Evolutionary conservation across 169 alveolate species (phyloP).

Genomic region (Cryptosporidium felis): DNA sequence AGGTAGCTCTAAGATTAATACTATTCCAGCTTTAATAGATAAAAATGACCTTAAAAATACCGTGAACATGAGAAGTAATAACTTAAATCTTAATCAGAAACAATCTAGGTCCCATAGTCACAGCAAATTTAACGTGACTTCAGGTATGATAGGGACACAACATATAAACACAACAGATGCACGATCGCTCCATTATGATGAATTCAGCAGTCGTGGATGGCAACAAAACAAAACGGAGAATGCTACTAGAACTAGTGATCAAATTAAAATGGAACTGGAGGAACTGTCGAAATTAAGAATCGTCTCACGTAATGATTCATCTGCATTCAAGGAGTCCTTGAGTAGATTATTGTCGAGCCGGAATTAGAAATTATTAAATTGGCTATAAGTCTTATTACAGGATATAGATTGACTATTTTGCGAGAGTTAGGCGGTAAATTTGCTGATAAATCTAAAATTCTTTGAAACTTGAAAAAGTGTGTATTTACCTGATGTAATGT

Average conservation of each 20-base stretch:
- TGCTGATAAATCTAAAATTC: too few species aligned
- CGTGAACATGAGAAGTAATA: neutral
- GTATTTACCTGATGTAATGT: too few species aligned
- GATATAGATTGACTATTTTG: too few species aligned
- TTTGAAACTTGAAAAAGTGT: too few species aligned
- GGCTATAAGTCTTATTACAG: too few species aligned
- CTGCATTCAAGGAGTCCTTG: neutral
- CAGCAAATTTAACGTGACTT: too few species aligned
- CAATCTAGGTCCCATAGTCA: neutral
- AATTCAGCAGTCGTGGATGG: too few species aligned
- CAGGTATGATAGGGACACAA: too few species aligned
- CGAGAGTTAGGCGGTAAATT: too few species aligned
- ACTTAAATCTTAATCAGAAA: neutral
- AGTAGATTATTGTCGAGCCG: neutral
- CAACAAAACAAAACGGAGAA: neutral
- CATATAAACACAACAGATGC: too few species aligned
- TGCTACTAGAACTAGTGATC: neutral
- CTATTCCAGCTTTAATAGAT: neutral
- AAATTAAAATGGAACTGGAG: neutral
- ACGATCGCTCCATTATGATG: too few species aligned
- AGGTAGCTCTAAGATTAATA: neutral
- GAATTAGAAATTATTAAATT: too few species aligned
- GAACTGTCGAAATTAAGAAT: neutral
- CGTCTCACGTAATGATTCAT: neutral
- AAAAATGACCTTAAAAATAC: neutral